Evolutionary conservation across 2,329 filamentous ascomycete species (phyloP).

Genomic region (Mollisia scopiformis): DNA sequence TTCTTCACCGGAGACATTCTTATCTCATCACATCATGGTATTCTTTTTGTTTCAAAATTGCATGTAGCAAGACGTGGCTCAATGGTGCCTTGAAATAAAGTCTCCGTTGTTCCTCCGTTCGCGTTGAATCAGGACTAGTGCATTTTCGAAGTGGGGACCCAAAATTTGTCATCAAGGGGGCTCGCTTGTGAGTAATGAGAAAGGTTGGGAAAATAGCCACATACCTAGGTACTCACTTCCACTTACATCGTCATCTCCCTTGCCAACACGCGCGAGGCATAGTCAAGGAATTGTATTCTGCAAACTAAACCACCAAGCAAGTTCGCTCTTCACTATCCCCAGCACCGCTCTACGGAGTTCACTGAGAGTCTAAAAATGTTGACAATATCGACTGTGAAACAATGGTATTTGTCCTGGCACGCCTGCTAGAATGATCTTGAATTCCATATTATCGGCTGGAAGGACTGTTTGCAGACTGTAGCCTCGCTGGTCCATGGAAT

Average conservation of each 20-base stretch:
- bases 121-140: not conserved
- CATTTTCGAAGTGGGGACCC: not conserved
- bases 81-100: not conserved
- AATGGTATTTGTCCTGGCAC: not conserved
- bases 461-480: not conserved
- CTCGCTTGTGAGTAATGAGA: too few relatives aligned
- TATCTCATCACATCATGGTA: not conserved
- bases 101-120: not conserved
- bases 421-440: not conserved
- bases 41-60: not conserved
- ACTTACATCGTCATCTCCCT: too few relatives aligned
- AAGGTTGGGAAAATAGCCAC: too few relatives aligned
- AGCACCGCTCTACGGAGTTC: too few relatives aligned
- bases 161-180: not conserved
- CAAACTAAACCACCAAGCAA: too few relatives aligned
- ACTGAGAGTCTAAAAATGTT: not conserved
- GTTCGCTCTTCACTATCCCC: too few relatives aligned
- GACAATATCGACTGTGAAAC: not conserved
- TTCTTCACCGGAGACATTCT: not conserved
- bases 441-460: not conserved
- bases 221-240: too few relatives aligned
- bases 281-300: not conserved
- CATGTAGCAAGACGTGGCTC: not conserved
- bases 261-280: too few relatives aligned
- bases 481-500: not conserved